Base-by-base conservation (phyloP, 768 basidiomycete genomes). In the Termitomyces sp. region DNA sequence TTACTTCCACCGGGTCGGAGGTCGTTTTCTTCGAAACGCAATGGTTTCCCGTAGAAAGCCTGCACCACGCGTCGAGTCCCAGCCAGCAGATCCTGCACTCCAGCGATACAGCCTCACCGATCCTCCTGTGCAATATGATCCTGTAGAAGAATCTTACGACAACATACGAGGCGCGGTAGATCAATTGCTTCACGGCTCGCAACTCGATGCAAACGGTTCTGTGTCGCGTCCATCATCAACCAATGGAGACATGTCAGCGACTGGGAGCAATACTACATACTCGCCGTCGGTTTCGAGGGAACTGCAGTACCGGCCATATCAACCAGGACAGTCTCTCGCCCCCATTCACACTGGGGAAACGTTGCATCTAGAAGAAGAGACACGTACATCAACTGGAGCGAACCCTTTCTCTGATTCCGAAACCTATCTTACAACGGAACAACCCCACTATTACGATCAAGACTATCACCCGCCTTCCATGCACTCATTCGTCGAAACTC, bases 341-440 rank as follows among this genome's bases (percentile, higher is more conserved):
- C 84, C 85, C 0, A 86, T 86, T 40, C 72, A 81, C 51, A 86
- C 85, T 6, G 85, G 85, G 32, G 84, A 86, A 66, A 85, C 84
- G 0, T 72, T 86, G 18, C 77, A 85, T 46, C 64, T 84, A 9
- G 77, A 79, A 4, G 72, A 72, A 63, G 65, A 53, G 44, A 56
- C 65, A 40, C 57, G 42, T 55, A 63, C 50, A 65, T 59, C 60
- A 61, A 44, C 25, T 20, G 46, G 33, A n/a, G 18, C 62, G 29
- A 56, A 69, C 60, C 67, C 70, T 7, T 64, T 60, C 61, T 32
- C 56, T 46, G 36, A 67, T 56, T 29, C 65, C 60, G 35, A 59
- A 58, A 53, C 35, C 23, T 35, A 33, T 16, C 35, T 27, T 13
- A 49, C 47, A 10, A 23, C 20, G 12, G 50, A 62, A 6, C 65